A percentile compares a stretch with the other conserved stretches of the same genome.
phyloP scores from a whole-genome alignment of 495 filamentous ascomycete species.

The Penicillium manginii region DNA sequence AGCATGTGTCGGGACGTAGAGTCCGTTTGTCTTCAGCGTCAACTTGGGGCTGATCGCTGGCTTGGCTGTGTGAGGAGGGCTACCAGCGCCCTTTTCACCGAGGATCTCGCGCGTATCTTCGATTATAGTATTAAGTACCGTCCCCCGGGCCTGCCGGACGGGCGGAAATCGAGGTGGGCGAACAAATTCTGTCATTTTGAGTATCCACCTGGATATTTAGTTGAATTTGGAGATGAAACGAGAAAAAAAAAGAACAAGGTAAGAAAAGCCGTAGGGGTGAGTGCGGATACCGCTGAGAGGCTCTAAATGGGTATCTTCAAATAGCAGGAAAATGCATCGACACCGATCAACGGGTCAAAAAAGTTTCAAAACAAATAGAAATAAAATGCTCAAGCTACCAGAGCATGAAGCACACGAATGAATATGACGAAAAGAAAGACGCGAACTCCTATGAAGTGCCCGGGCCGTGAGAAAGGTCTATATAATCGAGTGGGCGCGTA shows the following conservation, averaged over 20 bases:
- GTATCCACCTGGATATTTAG: conserved; percentile 25
- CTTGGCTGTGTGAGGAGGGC: conserved; percentile 10
- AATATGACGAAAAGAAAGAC: conserved; percentile 33
- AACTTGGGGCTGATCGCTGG: conserved; percentile 36
- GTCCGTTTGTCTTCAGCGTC: conserved; percentile 42
- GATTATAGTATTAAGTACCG: conserved; percentile 84
- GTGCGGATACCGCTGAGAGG: conserved; percentile 15
- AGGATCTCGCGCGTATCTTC: conserved; percentile 60
- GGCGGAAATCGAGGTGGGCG: conserved; percentile 62
- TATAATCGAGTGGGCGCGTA: conserved; percentile 26
- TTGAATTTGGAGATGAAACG: conserved; percentile 12
- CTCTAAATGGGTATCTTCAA: conserved; percentile 44
- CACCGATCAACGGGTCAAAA: conserved; percentile 50
- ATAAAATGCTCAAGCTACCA: conserved; percentile 38
- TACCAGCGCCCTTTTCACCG: conserved; percentile 19
- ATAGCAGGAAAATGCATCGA: conserved; percentile 31
- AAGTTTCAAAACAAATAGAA: conserved; percentile 12
- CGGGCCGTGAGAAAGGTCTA: conserved; percentile 23
- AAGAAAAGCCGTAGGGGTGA: conserved; percentile 2
- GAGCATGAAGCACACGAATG: conserved; percentile 37
- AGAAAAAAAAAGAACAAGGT: not conserved
- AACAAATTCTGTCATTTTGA: conserved; percentile 62
- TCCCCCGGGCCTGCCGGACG: conserved; percentile 71
- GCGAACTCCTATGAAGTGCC: conserved; percentile 19
- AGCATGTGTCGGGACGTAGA: conserved; percentile 35